Percentiles rank a stretch among this genome's conserved stretches.
Evolutionary conservation across 768 basidiomycete genomes (phyloP).

Genomic region (Chalciporus sphaerocephalus): DNA sequence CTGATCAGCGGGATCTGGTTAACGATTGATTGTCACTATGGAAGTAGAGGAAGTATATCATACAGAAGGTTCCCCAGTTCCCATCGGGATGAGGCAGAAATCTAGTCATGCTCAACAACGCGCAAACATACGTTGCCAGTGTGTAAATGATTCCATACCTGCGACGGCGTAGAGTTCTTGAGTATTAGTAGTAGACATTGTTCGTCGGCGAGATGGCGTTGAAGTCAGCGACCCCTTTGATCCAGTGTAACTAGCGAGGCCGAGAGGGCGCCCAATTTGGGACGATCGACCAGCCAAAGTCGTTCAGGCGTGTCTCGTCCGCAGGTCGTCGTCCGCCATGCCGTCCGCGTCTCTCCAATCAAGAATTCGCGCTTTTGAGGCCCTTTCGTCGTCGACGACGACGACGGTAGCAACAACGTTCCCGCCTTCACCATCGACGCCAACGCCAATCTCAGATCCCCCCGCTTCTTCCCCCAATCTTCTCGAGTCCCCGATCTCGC

Average conservation of each 20-base stretch:
- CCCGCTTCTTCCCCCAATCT: conserved; percentile 21
- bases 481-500: conserved; percentile 51
- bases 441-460: conserved; percentile 5
- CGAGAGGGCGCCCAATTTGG: too few relatives aligned
- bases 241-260: too few relatives aligned
- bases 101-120: conserved; percentile 39
- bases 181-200: too few relatives aligned
- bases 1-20: conserved; percentile 30
- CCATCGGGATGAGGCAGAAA: conserved; percentile 86
- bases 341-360: conserved; percentile 50
- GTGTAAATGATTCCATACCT: conserved; percentile 38
- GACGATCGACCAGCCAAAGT: too few relatives aligned
- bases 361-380: conserved; percentile 63
- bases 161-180: conserved; percentile 72
- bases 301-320: too few relatives aligned
- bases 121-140: background rate
- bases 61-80: conserved; percentile 70
- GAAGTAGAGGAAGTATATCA: conserved; percentile 22
- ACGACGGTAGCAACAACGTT: conserved; percentile 10
- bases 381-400: conserved; percentile 32
- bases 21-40: conserved; percentile 12
- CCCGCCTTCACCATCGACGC: conserved; percentile 10
- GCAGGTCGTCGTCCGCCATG: conserved; percentile 31
- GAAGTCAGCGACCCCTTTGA: too few relatives aligned
- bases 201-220: too few relatives aligned